Evolutionary conservation across 108 stramenopile genomes (phyloP).

Genomic region (Discostella stelligeroides): DNA sequence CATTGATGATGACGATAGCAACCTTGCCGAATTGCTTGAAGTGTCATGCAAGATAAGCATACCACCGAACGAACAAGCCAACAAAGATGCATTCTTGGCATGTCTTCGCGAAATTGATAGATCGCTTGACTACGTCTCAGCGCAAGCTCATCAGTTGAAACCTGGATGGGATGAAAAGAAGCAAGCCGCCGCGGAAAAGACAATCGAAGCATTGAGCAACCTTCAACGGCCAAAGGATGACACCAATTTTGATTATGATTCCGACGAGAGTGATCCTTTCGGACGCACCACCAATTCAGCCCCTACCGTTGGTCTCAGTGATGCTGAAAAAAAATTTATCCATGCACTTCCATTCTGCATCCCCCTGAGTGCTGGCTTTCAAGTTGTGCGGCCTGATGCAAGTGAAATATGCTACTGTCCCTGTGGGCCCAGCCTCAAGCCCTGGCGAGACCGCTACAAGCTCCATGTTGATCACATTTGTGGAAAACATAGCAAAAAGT

Average conservation of each 20-base stretch:
- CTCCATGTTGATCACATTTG: background rate
- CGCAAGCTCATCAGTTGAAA: slow-evolving; percentile 2
- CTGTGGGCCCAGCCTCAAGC: background rate
- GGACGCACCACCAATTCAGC: background rate
- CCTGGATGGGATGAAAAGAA: background rate
- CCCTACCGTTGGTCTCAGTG: background rate
- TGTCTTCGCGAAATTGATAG: slow-evolving; percentile 2
- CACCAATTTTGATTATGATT: background rate
- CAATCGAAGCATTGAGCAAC: background rate
- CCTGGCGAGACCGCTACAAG: background rate
- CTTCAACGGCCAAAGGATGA: background rate
- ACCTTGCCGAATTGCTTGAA: too few species aligned
- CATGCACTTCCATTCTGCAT: background rate
- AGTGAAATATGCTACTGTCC: slow-evolving; percentile 10
- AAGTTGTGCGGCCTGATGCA: background rate
- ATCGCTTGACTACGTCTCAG: background rate
- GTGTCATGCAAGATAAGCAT: too few species aligned
- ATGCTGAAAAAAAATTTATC: background rate
- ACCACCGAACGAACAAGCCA: background rate
- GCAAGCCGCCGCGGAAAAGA: background rate
- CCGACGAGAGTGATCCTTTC: slow-evolving; percentile 6
- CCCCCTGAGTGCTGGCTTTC: slow-evolving; percentile 1
- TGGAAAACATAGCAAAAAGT: background rate
- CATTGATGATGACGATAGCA: too few species aligned
- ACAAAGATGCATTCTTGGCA: slow-evolving; percentile 4